These are phyloP conservation scores for Pterocarpus santalinus DNA, from an alignment of 306 rosid genomes.

Conservation along the genomic window DNA sequence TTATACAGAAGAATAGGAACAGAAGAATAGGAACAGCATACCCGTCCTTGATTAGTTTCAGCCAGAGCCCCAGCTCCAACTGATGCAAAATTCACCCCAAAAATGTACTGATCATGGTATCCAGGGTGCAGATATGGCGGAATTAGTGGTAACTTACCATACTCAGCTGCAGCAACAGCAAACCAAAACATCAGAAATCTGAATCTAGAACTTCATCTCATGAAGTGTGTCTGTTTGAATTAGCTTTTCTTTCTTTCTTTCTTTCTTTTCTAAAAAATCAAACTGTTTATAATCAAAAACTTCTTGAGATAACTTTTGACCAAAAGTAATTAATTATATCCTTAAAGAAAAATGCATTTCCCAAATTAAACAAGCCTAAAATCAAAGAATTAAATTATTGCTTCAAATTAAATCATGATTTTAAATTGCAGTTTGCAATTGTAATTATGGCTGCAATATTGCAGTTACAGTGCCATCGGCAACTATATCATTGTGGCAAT, in stretches of 20 bases:
- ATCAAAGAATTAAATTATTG: not conserved
- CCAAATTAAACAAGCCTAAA: not conserved
- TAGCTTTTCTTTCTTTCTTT: not conserved
- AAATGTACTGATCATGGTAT: not conserved
- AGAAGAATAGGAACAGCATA: not conserved
- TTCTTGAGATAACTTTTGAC: no score
- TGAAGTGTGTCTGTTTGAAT: no score
- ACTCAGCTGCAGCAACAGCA: constrained; percentile 55
- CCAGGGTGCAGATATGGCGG: constrained; percentile 55
- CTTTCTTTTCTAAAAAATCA: not conserved
- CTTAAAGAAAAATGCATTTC: no score
- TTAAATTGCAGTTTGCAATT: no score
- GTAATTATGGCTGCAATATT: no score
- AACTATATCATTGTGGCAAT: no score
- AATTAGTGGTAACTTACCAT: constrained; percentile 53
- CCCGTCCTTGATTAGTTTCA: constrained; percentile 56
- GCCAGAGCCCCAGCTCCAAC: constrained; percentile 71
- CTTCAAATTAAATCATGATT: not conserved
- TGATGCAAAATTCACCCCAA: constrained; percentile 73
- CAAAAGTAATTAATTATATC: no score
- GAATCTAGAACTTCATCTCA: not conserved
- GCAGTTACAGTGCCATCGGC: no score
- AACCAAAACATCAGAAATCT: not conserved
- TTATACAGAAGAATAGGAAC: no score
- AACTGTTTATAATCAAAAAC: no score